phyloP scores from a whole-genome alignment of 305 asterid genomes.

The Solanum hybrid region DNA sequence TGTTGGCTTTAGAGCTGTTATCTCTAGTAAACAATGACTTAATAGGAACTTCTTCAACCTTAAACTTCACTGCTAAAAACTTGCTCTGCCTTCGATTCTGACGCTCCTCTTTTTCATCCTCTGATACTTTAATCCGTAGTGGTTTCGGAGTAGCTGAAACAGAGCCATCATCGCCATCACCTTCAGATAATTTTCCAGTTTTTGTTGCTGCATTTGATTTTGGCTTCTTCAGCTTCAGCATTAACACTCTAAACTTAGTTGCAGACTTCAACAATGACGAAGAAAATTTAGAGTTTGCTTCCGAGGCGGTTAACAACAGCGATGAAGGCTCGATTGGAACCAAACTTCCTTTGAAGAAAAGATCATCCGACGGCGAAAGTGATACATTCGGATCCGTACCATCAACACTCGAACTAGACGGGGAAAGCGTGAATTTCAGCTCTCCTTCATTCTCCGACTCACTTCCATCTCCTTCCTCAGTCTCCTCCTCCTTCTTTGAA shows the following conservation, averaged over 20 bases:
- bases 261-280: slow-evolving; percentile 54
- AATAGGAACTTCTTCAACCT: slow-evolving; percentile 49
- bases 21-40: slow-evolving; percentile 50
- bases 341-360: slow-evolving; percentile 41
- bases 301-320: slow-evolving; percentile 24
- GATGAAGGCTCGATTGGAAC: slow-evolving; percentile 47
- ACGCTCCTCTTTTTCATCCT: slow-evolving; percentile 2
- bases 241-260: slow-evolving; percentile 57
- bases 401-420: slow-evolving; percentile 16
- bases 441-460: slow-evolving; percentile 14
- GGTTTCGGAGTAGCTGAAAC: slow-evolving; percentile 1
- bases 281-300: slow-evolving; percentile 46
- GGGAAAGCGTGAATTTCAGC: slow-evolving; percentile 26
- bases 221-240: slow-evolving; percentile 66
- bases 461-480: neutral
- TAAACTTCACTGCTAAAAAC: slow-evolving; percentile 48
- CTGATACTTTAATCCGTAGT: neutral
- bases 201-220: slow-evolving; percentile 26
- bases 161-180: neutral
- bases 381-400: slow-evolving; percentile 19
- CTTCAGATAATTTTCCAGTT: slow-evolving; percentile 1
- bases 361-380: slow-evolving; percentile 43
- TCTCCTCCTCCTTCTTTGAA: neutral
- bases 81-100: slow-evolving; percentile 23
- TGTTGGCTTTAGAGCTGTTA: slow-evolving; percentile 28